Evolutionary conservation across 169 alveolate species (phyloP).

Genomic region (Besnoitia besnoiti): DNA sequence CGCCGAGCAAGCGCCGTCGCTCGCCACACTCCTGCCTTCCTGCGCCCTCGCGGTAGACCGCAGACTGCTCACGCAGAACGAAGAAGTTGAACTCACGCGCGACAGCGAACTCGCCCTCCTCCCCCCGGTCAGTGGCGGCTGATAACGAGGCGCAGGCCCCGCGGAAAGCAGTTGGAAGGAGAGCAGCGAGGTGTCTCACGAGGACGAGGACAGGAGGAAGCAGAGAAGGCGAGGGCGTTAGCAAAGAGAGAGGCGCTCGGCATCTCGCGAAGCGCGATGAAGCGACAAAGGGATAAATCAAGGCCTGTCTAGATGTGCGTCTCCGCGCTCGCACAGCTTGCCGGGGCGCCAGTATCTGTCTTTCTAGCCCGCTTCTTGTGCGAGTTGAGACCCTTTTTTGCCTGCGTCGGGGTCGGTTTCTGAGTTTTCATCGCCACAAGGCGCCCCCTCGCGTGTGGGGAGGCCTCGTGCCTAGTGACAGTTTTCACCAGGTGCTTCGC

Average conservation of each 20-base stretch:
- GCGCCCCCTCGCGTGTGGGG: no score
- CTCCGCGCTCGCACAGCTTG: no score
- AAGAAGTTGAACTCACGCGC: background rate
- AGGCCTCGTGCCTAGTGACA: no score
- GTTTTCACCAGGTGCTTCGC: no score
- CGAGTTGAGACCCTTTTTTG: no score
- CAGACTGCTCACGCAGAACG: background rate
- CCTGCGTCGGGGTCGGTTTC: no score
- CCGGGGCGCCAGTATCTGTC: no score
- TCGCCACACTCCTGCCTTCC: background rate
- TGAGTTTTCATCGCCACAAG: no score
- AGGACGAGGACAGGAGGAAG: background rate
- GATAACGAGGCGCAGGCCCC: background rate
- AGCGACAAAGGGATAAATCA: no score
- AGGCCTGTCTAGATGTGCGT: no score
- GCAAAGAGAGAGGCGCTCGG: background rate
- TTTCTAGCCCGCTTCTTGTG: no score
- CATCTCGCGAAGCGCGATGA: no score
- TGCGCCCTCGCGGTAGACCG: background rate
- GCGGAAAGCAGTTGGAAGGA: background rate
- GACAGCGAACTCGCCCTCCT: background rate
- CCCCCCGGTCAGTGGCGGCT: conserved; percentile 27
- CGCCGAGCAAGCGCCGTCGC: background rate
- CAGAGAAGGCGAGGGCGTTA: background rate
- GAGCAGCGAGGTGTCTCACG: background rate